phyloP scores from a whole-genome alignment of 2,329 filamentous ascomycete genomes.

The Fusarium equiseti region DNA sequence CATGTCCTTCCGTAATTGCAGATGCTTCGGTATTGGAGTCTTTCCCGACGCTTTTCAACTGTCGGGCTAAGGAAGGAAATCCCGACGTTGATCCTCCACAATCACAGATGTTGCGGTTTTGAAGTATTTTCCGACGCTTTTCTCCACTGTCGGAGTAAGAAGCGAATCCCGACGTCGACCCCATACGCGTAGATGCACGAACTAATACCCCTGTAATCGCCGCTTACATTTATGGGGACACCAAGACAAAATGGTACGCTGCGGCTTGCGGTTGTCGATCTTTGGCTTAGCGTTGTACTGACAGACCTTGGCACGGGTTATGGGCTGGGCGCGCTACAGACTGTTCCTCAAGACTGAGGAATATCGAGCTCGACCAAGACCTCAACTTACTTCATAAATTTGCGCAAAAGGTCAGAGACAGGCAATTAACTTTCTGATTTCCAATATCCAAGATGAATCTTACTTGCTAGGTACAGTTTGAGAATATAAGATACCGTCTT shows the following conservation, averaged over 20 bases:
- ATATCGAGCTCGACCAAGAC: background rate
- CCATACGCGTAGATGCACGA: background rate
- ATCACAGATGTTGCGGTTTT: background rate
- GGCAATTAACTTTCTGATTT: background rate
- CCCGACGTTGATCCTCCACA: background rate
- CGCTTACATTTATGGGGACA: background rate
- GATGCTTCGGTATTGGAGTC: background rate
- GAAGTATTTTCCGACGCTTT: constrained; percentile 4
- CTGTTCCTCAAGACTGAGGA: background rate
- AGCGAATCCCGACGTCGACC: background rate
- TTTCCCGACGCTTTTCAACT: background rate
- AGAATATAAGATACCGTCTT: background rate
- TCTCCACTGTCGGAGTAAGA: constrained; percentile 3
- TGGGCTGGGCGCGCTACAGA: background rate
- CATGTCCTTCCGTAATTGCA: background rate
- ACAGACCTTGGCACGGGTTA: background rate
- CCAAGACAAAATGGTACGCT: background rate
- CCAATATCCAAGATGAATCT: background rate
- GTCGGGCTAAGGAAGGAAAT: background rate
- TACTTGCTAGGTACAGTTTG: background rate
- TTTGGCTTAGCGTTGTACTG: background rate
- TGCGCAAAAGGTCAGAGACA: background rate
- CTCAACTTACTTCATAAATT: background rate
- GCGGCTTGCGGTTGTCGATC: background rate
- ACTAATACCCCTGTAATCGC: background rate